Evolutionary conservation across 2,329 filamentous ascomycete genomes (phyloP).

Genomic region (Xylariaceae sp.): DNA sequence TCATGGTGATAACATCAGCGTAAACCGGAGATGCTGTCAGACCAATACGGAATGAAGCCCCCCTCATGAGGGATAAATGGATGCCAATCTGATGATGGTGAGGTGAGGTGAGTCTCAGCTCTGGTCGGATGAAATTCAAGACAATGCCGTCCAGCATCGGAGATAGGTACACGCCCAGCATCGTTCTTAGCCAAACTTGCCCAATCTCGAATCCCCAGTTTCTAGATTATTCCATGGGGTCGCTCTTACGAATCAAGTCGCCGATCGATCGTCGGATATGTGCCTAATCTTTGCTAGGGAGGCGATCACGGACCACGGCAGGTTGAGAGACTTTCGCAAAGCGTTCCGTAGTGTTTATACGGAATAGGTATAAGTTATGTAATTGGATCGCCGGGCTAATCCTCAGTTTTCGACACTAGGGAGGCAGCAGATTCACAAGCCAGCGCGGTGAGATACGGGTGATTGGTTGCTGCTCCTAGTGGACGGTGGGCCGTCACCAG

Average conservation of each 20-base stretch:
- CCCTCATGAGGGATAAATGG: no score
- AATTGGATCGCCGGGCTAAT: not conserved
- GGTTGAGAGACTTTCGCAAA: not conserved
- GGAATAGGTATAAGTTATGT: slow-evolving; percentile 1
- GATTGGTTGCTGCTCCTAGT: not conserved
- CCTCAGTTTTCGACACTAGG: no score
- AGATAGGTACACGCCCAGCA: no score
- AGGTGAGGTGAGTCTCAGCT: no score
- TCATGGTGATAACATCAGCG: no score
- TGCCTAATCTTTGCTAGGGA: not conserved
- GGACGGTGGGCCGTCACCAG: not conserved
- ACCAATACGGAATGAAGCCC: no score
- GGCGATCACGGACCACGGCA: not conserved
- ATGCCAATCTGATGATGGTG: no score
- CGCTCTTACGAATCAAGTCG: no score
- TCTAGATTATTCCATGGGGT: not conserved
- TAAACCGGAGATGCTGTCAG: no score
- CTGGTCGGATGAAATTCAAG: no score
- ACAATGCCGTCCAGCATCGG: no score
- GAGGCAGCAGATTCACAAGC: not conserved
- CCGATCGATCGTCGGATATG: not conserved
- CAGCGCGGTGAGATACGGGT: not conserved
- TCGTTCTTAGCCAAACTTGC: not conserved
- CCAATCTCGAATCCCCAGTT: not conserved
- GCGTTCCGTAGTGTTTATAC: not conserved